Base-by-base conservation (phyloP, 1,139 yeast genomes). In the Yamadazyma atlantica region DNA sequence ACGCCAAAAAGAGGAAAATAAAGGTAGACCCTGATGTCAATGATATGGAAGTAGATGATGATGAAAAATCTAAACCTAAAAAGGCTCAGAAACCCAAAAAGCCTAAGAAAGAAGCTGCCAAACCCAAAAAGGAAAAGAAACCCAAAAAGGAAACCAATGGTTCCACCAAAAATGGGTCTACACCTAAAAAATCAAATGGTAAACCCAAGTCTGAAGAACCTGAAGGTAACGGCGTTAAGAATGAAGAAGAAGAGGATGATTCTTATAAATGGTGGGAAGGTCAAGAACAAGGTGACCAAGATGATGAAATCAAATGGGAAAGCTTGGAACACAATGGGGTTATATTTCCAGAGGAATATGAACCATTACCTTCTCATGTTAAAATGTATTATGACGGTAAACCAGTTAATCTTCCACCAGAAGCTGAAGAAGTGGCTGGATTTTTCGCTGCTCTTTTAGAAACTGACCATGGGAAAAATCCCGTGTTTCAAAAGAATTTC, bases 401-500 rank as follows among this genome's bases (percentile, higher is more conserved):
- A 46, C 85, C 92, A 0, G 88, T 90, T 1, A 67, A 66, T 19
- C 68, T 90, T 43, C 92, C 96, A 0, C 63, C 67, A 1, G 86
- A 75, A 40, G 97, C 97, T 2, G 98, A 92, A 61, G 97, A 92
- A 60, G 97, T 92, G 25, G 97, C 97, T 0, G 97, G 97, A 0
- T 90, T 89, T 56, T 92, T 73, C 60, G 97, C 85, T 13, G 96
- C 96, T 6, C 75, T 90, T 79, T 46, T 90, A 32, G 90, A 86
- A 50, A 77, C 94, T 0, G 97, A 89, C 49, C 97, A 90, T 60
- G 95, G 90, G 11, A 75, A 80, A 47, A 90, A 89, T 55, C 90
- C 95, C 0, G 82, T 79, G 1, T 92, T 92, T 60, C 95, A 83
- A 50, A 77, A 81, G 55, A 92, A 92, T 58, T 92, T 92, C 64